Evolutionary conservation across 805 yeast species (phyloP), one percentile per base, ranked within the genome.

Genomic region (Ogataea sp.): DNA sequence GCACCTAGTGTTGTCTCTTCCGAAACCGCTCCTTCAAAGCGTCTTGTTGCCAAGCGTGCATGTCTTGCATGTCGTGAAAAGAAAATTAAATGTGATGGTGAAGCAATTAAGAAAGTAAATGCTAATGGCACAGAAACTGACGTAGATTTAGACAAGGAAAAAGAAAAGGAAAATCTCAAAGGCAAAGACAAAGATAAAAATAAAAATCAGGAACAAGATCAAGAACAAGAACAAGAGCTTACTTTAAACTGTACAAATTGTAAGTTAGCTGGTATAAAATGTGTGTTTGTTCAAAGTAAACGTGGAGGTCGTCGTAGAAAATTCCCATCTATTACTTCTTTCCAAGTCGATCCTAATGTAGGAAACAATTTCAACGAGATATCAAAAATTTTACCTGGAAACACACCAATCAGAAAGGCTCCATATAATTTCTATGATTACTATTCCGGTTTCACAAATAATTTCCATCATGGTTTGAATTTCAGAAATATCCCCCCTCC

Each of bases 61-160:
- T 78, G 84, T 52, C 59, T 79, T 6, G 66, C 76, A 4, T 78
- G 85, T 43, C 71, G 85, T 31, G 81, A 75, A 47, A 76, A 74
- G 59, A 78, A 79, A 48, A 67, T 78, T 45, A 78, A 76, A 47
- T 78, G 85, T 55, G 83, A 78, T 46, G 84, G 84, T 13, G 83
- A 76, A 46, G 50, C 64, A 13, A 39, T 45, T 10, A 23, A 47
- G 36, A 52, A 44, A 31, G 51, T 34, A 36, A 48, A 49, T 39
- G 62, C 53, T 40, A 46, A 47, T 4, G 39, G 40, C 11, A 56
- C 51, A 24, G 44, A 14, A 6, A 55, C 6, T 24, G 14, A 28
- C 16, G 11, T 7, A 3, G 14, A 25, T 14, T 14, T 23, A 16
- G 16, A 24, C 21, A 15, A 32, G 13, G 20, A 23, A 7, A 21